Evolutionary conservation across 73 alveolate genomes (phyloP).

Genomic region (Paramecium sonneborni): DNA sequence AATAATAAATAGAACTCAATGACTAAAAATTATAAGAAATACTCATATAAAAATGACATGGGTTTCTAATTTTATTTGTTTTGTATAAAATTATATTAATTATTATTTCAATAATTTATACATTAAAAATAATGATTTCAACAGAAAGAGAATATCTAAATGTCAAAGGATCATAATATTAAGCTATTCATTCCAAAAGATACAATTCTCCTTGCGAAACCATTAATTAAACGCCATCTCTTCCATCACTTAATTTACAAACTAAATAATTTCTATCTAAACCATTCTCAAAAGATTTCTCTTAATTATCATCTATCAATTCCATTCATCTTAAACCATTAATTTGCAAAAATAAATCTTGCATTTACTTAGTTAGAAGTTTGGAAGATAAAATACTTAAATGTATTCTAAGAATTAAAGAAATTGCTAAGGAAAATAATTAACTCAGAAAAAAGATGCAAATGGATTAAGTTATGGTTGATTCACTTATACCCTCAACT

Average conservation of each 20-base stretch:
- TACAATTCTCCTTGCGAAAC: neutral
- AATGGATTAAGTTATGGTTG: neutral
- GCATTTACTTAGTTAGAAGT: neutral
- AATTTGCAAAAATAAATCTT: neutral
- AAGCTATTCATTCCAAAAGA: neutral
- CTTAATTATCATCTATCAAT: neutral
- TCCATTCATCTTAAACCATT: neutral
- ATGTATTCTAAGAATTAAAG: neutral
- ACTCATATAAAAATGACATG: neutral
- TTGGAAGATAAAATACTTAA: neutral
- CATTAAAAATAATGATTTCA: neutral
- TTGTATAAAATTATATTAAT: neutral
- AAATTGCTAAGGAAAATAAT: neutral
- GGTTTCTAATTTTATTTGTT: neutral
- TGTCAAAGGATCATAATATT: neutral
- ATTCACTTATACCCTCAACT: neutral
- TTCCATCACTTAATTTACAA: neutral
- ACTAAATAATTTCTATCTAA: neutral
- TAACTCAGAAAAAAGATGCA: neutral
- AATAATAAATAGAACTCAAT: conserved; percentile 3
- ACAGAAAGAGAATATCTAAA: neutral
- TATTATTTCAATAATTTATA: neutral
- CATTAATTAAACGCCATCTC: neutral
- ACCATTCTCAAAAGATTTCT: neutral
- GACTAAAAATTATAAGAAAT: conserved; percentile 27